A percentile compares a stretch with the other conserved stretches of the same genome.
Evolutionary conservation across 805 yeast genomes (phyloP).

Genomic region (Zygosaccharomyces gambellarensis): DNA sequence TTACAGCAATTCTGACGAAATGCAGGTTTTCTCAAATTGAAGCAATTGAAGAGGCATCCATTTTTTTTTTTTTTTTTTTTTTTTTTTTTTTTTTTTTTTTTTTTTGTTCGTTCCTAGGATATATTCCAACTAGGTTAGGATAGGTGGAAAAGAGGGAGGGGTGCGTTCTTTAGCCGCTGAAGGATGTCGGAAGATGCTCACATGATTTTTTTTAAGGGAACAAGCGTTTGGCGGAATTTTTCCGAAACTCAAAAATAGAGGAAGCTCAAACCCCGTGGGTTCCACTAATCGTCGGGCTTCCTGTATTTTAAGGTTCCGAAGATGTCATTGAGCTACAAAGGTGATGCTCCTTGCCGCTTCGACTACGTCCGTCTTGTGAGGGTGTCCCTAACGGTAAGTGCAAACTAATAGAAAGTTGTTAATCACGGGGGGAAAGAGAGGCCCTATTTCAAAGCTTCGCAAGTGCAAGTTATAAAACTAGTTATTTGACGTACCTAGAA

Average conservation of each 20-base stretch:
- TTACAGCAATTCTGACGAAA: too few relatives aligned
- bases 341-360: conserved; percentile 3
- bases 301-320: conserved; percentile 1
- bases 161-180: background rate
- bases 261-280: background rate
- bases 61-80: too few relatives aligned
- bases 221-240: background rate
- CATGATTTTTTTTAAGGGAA: background rate
- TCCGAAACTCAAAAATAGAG: background rate
- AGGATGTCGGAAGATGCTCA: background rate
- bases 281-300: conserved; percentile 4
- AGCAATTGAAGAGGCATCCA: too few relatives aligned
- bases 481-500: background rate
- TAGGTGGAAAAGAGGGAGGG: too few relatives aligned
- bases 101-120: too few relatives aligned
- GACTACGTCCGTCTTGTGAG: conserved; percentile 6
- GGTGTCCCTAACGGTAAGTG: conserved; percentile 1
- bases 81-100: too few relatives aligned
- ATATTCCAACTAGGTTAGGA: too few relatives aligned
- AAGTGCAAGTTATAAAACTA: background rate
- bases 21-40: too few relatives aligned
- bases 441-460: background rate
- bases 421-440: background rate
- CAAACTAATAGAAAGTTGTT: conserved; percentile 1
- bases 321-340: background rate